Percentiles rank a stretch among this genome's conserved stretches.
phyloP scores from a whole-genome alignment of 164 flowering plant species.

The Pachysandra terminalis region DNA sequence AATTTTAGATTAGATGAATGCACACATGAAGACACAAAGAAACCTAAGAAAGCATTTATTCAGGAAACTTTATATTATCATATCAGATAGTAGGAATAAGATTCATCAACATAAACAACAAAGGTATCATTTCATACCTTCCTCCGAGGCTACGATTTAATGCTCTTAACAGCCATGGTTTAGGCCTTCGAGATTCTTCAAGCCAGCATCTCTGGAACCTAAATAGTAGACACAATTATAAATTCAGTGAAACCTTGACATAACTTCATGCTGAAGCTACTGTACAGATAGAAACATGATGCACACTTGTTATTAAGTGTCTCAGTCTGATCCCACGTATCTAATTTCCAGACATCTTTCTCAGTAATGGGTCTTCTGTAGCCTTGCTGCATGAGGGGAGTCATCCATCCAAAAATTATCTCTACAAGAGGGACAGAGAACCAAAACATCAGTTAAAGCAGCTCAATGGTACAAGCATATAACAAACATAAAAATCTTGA shows the following conservation, averaged over 20 bases:
- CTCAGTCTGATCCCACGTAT: slow-evolving; percentile 90
- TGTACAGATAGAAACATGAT: slow-evolving; percentile 10
- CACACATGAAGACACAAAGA: neutral
- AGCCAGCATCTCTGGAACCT: slow-evolving; percentile 89
- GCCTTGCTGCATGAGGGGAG: slow-evolving; percentile 77
- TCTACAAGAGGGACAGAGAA: slow-evolving; percentile 32
- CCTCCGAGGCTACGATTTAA: slow-evolving; percentile 77
- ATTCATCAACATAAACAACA: neutral
- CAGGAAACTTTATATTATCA: neutral
- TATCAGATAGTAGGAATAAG: neutral
- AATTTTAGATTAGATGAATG: slow-evolving; percentile 11
- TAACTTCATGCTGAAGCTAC: neutral
- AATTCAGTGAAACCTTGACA: neutral
- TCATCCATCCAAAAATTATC: slow-evolving; percentile 76
- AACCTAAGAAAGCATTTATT: neutral
- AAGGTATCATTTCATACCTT: slow-evolving; percentile 41
- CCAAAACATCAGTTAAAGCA: slow-evolving; percentile 16
- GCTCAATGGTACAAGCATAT: too few species aligned
- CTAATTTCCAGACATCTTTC: slow-evolving; percentile 94
- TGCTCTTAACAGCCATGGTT: slow-evolving; percentile 94
- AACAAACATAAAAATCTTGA: neutral
- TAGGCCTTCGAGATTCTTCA: slow-evolving; percentile 63
- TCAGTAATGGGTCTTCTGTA: slow-evolving; percentile 86
- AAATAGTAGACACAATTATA: slow-evolving; percentile 15
- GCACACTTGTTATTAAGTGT: slow-evolving; percentile 60